phyloP scores from a whole-genome alignment of 805 yeast genomes.

The Sugiyamaella boreocaroliniensis region DNA sequence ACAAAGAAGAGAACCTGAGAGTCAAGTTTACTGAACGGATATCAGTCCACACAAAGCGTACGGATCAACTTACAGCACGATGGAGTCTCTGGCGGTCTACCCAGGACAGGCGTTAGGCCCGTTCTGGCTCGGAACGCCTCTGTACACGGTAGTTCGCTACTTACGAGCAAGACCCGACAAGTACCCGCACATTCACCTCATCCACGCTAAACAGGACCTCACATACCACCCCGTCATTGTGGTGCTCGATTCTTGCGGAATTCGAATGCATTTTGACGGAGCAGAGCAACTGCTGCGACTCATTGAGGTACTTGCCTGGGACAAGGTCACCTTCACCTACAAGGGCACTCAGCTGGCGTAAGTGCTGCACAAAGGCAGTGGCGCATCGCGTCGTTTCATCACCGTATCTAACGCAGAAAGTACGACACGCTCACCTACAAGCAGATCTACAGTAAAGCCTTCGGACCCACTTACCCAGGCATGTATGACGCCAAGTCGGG shows the following conservation, averaged over 20 bases:
- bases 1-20: too few relatives aligned
- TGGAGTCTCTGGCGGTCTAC: neutral
- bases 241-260: slow-evolving; percentile 16
- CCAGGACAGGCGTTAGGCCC: slow-evolving; percentile 9
- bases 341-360: slow-evolving; percentile 20
- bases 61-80: too few relatives aligned
- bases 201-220: slow-evolving; percentile 14
- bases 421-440: slow-evolving; percentile 30
- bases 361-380: neutral
- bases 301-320: slow-evolving; percentile 22
- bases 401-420: neutral
- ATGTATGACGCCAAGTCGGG: slow-evolving; percentile 16
- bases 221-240: slow-evolving; percentile 15
- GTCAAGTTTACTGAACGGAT: too few relatives aligned
- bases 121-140: slow-evolving; percentile 16
- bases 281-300: slow-evolving; percentile 19
- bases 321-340: slow-evolving; percentile 14
- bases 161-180: slow-evolving; percentile 11
- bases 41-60: too few relatives aligned
- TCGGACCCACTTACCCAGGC: slow-evolving; percentile 63
- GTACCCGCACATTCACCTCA: slow-evolving; percentile 20
- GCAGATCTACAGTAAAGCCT: slow-evolving; percentile 45
- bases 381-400: neutral
- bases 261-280: slow-evolving; percentile 24
- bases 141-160: slow-evolving; percentile 11